phyloP scores from a whole-genome alignment of 2,329 filamentous ascomycete genomes.

The Verticillium nubilum region DNA sequence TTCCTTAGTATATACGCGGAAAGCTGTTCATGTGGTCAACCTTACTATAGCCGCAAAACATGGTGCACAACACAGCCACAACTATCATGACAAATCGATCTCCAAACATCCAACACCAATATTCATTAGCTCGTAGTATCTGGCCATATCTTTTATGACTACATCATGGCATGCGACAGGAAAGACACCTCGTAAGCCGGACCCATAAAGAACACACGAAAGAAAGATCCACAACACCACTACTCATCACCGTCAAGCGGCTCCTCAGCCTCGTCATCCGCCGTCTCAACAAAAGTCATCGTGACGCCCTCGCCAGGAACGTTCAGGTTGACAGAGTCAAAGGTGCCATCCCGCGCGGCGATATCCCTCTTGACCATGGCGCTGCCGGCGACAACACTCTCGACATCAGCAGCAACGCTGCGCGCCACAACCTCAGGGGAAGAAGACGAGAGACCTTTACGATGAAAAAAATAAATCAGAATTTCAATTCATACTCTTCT shows the following conservation, averaged over 20 bases:
- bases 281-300: constrained; percentile 40
- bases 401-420: constrained; percentile 2
- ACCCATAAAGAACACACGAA: background rate
- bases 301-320: constrained; percentile 38
- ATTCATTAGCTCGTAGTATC: background rate
- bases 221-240: constrained; percentile 2
- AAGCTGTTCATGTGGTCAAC: no score
- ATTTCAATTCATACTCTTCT: background rate
- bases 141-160: background rate
- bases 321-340: constrained; percentile 39
- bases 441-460: constrained; percentile 10
- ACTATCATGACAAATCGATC: no score
- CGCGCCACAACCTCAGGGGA: constrained; percentile 6
- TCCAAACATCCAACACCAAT: background rate
- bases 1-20: no score
- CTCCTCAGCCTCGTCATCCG: constrained; percentile 18
- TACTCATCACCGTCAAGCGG: constrained; percentile 19
- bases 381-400: constrained; percentile 4
- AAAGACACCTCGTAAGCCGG: background rate
- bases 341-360: constrained; percentile 15
- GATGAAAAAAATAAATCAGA: background rate
- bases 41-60: no score
- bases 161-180: background rate
- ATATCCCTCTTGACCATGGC: background rate
- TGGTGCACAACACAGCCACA: no score